Evolutionary conservation across 2,329 filamentous ascomycete genomes (phyloP).

Genomic region (Colletotrichum sp.): DNA sequence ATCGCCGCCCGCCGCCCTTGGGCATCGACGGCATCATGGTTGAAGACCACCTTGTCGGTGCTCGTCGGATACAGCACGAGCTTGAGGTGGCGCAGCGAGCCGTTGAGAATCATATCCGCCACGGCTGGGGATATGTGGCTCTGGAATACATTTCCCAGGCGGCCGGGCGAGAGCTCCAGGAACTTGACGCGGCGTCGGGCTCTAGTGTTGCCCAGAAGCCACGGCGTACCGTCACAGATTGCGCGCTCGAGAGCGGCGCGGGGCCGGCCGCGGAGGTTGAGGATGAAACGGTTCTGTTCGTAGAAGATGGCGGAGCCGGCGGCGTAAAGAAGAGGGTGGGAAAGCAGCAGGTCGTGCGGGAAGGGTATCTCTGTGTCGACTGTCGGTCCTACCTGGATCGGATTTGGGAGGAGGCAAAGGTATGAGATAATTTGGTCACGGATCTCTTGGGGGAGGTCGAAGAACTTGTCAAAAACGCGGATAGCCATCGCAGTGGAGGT

Average conservation of each 20-base stretch:
- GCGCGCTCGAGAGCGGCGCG: conserved; percentile 12
- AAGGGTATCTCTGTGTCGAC: conserved; percentile 7
- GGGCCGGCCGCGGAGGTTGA: conserved; percentile 21
- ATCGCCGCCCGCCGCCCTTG: conserved; percentile 2
- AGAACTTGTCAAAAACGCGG: conserved; percentile 27
- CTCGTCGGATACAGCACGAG: conserved; percentile 23
- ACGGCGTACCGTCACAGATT: neutral
- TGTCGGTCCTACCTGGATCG: conserved; percentile 23
- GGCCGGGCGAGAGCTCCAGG: conserved; percentile 24
- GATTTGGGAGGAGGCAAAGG: conserved; percentile 24
- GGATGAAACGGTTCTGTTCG: conserved; percentile 29
- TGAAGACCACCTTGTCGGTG: neutral
- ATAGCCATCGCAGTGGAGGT: neutral
- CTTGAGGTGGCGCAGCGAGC: conserved; percentile 25
- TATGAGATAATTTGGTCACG: conserved; percentile 30
- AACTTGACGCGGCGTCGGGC: conserved; percentile 24
- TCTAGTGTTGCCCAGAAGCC: conserved; percentile 14
- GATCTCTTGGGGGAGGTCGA: conserved; percentile 32
- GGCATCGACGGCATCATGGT: conserved; percentile 7
- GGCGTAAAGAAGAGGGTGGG: conserved; percentile 24
- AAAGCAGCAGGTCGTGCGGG: conserved; percentile 25
- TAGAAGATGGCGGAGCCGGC: conserved; percentile 30
- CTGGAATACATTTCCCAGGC: conserved; percentile 24
- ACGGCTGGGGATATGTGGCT: conserved; percentile 23
- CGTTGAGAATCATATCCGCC: conserved; percentile 29